phyloP scores from a whole-genome alignment of 2,329 filamentous ascomycete genomes.

The Pestalotiopsis sp. region DNA sequence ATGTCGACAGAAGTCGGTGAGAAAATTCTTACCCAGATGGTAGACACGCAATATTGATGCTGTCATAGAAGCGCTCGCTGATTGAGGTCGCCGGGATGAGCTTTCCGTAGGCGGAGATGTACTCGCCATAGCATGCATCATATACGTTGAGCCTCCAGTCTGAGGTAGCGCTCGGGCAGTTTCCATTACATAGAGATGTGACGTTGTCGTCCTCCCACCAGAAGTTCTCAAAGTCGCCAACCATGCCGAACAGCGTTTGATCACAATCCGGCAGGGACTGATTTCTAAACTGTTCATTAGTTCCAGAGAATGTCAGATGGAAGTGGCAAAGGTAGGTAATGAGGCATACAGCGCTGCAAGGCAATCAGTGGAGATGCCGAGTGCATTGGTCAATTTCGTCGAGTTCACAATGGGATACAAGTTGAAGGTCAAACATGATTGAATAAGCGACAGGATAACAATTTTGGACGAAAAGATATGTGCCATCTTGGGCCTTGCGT shows the following conservation, averaged over 20 bases:
- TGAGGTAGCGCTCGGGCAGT: background rate
- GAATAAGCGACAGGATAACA: background rate
- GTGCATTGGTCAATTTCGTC: background rate
- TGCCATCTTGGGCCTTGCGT: background rate
- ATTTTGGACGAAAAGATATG: background rate
- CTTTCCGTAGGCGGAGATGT: constrained; percentile 4
- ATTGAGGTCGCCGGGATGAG: background rate
- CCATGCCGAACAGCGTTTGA: constrained; percentile 5
- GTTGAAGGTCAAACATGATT: background rate
- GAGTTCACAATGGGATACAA: background rate
- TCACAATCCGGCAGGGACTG: constrained; percentile 1
- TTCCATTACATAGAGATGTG: background rate
- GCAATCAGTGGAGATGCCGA: background rate
- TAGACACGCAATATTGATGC: background rate
- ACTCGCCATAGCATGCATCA: constrained; percentile 5
- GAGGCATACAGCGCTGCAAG: background rate
- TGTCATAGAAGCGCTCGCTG: constrained; percentile 1
- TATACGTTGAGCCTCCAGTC: background rate
- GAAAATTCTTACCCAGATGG: background rate
- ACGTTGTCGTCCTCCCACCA: constrained; percentile 11
- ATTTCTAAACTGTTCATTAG: background rate
- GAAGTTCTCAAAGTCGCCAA: background rate
- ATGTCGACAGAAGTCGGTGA: background rate
- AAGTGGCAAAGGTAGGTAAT: background rate
- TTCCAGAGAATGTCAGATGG: background rate